Percentiles rank a stretch among this genome's conserved stretches.
phyloP scores from a whole-genome alignment of 306 rosid species.

The Vigna nakashimae region DNA sequence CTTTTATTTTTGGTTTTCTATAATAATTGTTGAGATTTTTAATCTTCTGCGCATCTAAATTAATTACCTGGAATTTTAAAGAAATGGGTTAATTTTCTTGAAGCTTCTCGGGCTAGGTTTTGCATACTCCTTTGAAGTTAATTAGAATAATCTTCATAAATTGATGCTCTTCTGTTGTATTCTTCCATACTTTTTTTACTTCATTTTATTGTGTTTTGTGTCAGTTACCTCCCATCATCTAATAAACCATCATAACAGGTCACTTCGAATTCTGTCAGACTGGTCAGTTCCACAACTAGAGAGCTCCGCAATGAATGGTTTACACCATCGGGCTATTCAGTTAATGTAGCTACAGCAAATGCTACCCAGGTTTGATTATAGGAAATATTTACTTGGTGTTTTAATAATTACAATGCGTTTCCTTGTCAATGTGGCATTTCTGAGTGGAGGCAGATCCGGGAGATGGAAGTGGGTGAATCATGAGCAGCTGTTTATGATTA shows the following conservation, averaged over 20 bases:
- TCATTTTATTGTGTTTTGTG: slow-evolving; percentile 11
- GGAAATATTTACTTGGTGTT: slow-evolving; percentile 4
- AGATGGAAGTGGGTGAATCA: too few species aligned
- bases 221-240: slow-evolving; percentile 28
- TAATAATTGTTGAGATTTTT: background rate
- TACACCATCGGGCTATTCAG: slow-evolving; percentile 84
- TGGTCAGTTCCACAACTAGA: slow-evolving; percentile 86
- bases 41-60: slow-evolving; percentile 3
- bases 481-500: too few species aligned
- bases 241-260: slow-evolving; percentile 59
- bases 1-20: background rate
- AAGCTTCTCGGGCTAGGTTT: slow-evolving; percentile 13
- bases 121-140: slow-evolving; percentile 15
- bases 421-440: slow-evolving; percentile 23
- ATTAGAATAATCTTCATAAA: background rate
- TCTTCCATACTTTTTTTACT: background rate
- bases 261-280: slow-evolving; percentile 79
- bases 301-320: slow-evolving; percentile 83
- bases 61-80: background rate
- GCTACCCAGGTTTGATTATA: slow-evolving; percentile 77
- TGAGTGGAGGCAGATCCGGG: slow-evolving; percentile 6
- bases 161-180: slow-evolving; percentile 2
- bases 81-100: slow-evolving; percentile 24
- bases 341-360: slow-evolving; percentile 96
- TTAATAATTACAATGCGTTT: background rate